These are phyloP conservation scores for Suillus subalutaceus DNA, from an alignment of 768 basidiomycete species.

Conservation along the genomic window DNA sequence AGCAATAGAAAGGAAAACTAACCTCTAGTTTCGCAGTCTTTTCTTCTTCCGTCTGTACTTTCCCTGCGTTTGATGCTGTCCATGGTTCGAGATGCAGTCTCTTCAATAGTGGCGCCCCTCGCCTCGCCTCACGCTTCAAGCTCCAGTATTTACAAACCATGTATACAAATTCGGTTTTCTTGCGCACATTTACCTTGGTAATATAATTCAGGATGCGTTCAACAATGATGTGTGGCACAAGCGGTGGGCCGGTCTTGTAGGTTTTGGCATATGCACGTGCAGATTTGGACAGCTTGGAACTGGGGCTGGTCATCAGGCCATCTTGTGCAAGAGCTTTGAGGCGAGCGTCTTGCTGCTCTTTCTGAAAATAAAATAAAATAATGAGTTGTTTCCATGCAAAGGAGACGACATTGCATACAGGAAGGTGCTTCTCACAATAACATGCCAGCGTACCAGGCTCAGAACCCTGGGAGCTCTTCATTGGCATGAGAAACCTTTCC, in stretches of 20 bases:
- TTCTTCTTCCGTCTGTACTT: slow-evolving; percentile 78
- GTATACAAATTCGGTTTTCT: slow-evolving; percentile 76
- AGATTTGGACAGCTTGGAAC: slow-evolving; percentile 63
- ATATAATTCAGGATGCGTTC: slow-evolving; percentile 79
- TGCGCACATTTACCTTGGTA: slow-evolving; percentile 65
- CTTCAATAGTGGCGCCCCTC: slow-evolving; percentile 94
- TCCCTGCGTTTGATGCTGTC: slow-evolving; percentile 75
- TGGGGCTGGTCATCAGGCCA: slow-evolving; percentile 42
- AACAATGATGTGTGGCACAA: slow-evolving; percentile 87
- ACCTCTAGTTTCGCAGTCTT: slow-evolving; percentile 83
- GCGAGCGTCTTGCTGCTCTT: slow-evolving; percentile 69
- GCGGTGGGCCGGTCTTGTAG: slow-evolving; percentile 90
- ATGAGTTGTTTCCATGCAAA: slow-evolving; percentile 4
- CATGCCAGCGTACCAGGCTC: slow-evolving; percentile 75
- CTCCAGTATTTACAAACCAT: slow-evolving; percentile 94
- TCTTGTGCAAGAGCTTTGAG: slow-evolving; percentile 53
- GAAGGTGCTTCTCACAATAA: slow-evolving; percentile 90
- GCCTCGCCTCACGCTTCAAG: slow-evolving; percentile 88
- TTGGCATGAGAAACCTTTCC: slow-evolving; percentile 81
- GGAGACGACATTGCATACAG: slow-evolving; percentile 51
- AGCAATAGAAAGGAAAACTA: slow-evolving; percentile 23
- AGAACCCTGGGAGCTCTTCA: slow-evolving; percentile 79
- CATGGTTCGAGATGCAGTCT: slow-evolving; percentile 95
- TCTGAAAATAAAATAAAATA: slow-evolving; percentile 38
- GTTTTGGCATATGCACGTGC: slow-evolving; percentile 91